A percentile compares a stretch with the other conserved stretches of the same genome.
Evolutionary conservation across 495 filamentous ascomycete species (phyloP).

Genomic region (Trichodelitschia bisporula): DNA sequence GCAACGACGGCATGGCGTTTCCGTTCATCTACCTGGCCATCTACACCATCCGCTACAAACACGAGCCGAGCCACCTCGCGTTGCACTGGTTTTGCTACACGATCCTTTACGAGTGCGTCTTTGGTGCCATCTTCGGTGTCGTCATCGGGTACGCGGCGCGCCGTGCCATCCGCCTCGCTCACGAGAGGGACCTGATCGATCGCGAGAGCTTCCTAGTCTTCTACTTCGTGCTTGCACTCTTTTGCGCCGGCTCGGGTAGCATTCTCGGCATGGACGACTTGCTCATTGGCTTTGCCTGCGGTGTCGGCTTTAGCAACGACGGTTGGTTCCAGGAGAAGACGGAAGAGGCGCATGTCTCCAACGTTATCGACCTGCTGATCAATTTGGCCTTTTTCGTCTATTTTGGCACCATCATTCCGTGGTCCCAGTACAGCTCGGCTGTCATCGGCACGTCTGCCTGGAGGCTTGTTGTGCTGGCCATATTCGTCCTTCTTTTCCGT

Average conservation of each 20-base stretch:
- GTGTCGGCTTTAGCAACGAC: slow-evolving; percentile 95
- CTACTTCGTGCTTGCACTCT: slow-evolving; percentile 92
- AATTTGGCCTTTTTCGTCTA: slow-evolving; percentile 98
- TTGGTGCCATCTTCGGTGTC: slow-evolving; percentile 78
- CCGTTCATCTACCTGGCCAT: slow-evolving; percentile 87
- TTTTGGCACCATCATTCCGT: slow-evolving; percentile 90
- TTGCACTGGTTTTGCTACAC: slow-evolving; percentile 78
- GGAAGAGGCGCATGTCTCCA: slow-evolving; percentile 93
- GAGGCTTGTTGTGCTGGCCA: slow-evolving; percentile 67
- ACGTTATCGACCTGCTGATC: slow-evolving; percentile 93
- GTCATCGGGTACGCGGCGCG: slow-evolving; percentile 67
- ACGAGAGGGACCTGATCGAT: slow-evolving; percentile 69
- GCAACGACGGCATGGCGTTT: slow-evolving; percentile 99
- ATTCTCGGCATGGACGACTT: slow-evolving; percentile 85
- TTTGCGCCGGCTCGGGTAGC: slow-evolving; percentile 86
- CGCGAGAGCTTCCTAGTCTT: slow-evolving; percentile 95
- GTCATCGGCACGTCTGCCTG: slow-evolving; percentile 54
- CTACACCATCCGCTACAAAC: slow-evolving; percentile 64
- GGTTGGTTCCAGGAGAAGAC: slow-evolving; percentile 98
- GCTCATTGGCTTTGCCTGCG: slow-evolving; percentile 84
- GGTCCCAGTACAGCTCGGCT: slow-evolving; percentile 58
- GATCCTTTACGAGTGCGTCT: slow-evolving; percentile 88
- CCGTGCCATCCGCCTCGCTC: slow-evolving; percentile 74
- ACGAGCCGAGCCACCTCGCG: slow-evolving; percentile 38
- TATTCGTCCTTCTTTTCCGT: slow-evolving; percentile 88